Conservation (phyloP, 2,329 filamentous ascomycete species). For the Paraconiothyrium brasiliense region DNA sequence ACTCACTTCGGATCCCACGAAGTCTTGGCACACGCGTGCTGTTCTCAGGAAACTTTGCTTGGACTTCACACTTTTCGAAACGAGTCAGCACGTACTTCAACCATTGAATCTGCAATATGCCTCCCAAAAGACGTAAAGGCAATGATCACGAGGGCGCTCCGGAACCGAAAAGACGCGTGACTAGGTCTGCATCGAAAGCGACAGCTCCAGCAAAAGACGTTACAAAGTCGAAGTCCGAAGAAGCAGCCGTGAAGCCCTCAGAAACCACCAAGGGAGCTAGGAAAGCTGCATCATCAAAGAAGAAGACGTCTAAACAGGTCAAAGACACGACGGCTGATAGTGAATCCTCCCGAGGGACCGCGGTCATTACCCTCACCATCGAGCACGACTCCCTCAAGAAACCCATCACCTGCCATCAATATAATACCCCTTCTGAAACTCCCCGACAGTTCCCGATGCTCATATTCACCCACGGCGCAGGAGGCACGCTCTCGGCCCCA, state of each 20-base stretch:
- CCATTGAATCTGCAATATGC: conserved; percentile 11
- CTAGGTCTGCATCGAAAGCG: conserved; percentile 16
- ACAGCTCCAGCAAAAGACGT: conserved; percentile 1
- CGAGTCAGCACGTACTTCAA: neutral
- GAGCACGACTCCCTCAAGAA: conserved; percentile 29
- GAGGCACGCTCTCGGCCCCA: conserved; percentile 51
- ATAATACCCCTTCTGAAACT: conserved; percentile 12
- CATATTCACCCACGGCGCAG: conserved; percentile 58
- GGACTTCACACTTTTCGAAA: neutral
- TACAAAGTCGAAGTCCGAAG: neutral
- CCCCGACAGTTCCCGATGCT: conserved; percentile 24
- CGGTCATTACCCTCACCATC: conserved; percentile 21
- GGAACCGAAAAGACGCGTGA: conserved; percentile 19
- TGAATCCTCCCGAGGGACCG: neutral
- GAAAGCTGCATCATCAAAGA: neutral
- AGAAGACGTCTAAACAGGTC: conserved; percentile 4
- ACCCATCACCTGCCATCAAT: conserved; percentile 32
- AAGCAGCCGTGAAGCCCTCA: neutral
- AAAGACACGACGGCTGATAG: neutral
- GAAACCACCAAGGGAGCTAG: neutral
- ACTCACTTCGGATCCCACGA: neutral
- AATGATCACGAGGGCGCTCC: conserved; percentile 9
- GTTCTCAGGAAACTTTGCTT: neutral
- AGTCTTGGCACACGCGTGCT: neutral
- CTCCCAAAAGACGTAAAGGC: conserved; percentile 18